These are phyloP conservation scores for Diutina scorzettiae DNA, from an alignment of 1,139 yeast species.

Conservation along the genomic window DNA sequence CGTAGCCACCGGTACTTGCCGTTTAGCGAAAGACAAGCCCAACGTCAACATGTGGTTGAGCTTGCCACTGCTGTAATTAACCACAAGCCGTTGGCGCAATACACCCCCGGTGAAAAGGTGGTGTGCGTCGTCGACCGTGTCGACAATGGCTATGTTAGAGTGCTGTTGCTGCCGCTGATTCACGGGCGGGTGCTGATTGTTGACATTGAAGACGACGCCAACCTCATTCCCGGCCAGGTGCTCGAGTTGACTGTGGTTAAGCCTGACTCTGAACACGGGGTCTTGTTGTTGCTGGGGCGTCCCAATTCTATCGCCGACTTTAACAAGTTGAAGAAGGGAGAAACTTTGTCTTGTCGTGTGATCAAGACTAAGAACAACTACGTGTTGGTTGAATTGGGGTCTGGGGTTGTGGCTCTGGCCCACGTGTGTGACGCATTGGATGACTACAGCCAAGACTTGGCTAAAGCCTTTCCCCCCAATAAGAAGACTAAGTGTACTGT, in stretches of 20 bases:
- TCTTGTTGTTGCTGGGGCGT: conserved; percentile 42
- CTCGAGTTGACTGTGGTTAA: conserved; percentile 45
- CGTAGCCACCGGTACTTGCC: conserved; percentile 62
- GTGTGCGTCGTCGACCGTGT: neutral
- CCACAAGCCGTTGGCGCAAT: conserved; percentile 15
- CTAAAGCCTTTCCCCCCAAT: conserved; percentile 40
- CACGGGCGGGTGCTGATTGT: conserved; percentile 1
- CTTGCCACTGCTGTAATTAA: conserved; percentile 4
- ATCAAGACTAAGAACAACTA: conserved; percentile 49
- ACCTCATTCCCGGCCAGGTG: conserved; percentile 55
- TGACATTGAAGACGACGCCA: neutral
- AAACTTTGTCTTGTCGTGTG: conserved; percentile 52
- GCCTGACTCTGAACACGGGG: conserved; percentile 41
- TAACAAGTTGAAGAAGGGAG: conserved; percentile 47
- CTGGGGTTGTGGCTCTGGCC: conserved; percentile 50
- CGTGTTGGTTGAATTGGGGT: conserved; percentile 58
- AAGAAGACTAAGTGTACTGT: conserved; percentile 55
- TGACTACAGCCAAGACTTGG: conserved; percentile 48
- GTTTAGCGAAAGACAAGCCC: conserved; percentile 42
- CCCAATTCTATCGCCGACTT: conserved; percentile 26
- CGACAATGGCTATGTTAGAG: neutral
- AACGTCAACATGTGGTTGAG: conserved; percentile 24
- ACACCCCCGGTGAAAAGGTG: conserved; percentile 22
- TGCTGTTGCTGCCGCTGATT: neutral
- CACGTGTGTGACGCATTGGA: conserved; percentile 70